Evolutionary conservation across 2,329 filamentous ascomycete species (phyloP).

Genomic region (Aureobasidium mangrovei): DNA sequence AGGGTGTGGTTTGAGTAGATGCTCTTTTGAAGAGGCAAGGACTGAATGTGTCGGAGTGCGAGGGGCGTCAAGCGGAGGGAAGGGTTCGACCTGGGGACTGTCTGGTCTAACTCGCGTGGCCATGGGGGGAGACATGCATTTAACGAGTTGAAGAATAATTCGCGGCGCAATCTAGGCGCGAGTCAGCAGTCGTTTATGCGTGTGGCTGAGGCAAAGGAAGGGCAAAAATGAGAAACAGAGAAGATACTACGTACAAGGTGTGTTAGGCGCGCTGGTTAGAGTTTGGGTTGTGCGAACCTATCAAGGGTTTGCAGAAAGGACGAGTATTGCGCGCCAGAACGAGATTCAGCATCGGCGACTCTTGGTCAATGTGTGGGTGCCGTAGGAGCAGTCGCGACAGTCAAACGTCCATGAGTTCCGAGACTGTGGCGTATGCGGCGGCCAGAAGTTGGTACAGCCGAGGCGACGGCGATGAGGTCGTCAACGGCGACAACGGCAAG

Average conservation of each 20-base stretch:
- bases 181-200: not conserved
- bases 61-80: slow-evolving; percentile 31
- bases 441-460: not conserved
- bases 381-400: not conserved
- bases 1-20: slow-evolving; percentile 21
- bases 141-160: slow-evolving; percentile 17
- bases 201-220: not conserved
- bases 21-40: slow-evolving; percentile 18
- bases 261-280: not conserved
- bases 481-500: not conserved
- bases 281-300: not conserved
- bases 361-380: slow-evolving; percentile 2
- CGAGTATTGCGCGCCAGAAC: not conserved
- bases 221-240: not conserved
- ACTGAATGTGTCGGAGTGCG: slow-evolving; percentile 29
- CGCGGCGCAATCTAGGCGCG: not conserved
- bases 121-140: slow-evolving; percentile 26
- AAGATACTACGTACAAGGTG: not conserved
- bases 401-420: slow-evolving; percentile 4
- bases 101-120: slow-evolving; percentile 36
- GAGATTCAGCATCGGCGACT: not conserved
- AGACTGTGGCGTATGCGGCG: slow-evolving; percentile 7
- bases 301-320: not conserved
- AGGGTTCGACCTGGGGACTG: slow-evolving; percentile 34
- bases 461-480: not conserved